A percentile compares a stretch with the other conserved stretches of the same genome.
These are phyloP conservation scores for Tephrocybe rancida DNA, from an alignment of 768 basidiomycete genomes.

Conservation along the genomic window DNA sequence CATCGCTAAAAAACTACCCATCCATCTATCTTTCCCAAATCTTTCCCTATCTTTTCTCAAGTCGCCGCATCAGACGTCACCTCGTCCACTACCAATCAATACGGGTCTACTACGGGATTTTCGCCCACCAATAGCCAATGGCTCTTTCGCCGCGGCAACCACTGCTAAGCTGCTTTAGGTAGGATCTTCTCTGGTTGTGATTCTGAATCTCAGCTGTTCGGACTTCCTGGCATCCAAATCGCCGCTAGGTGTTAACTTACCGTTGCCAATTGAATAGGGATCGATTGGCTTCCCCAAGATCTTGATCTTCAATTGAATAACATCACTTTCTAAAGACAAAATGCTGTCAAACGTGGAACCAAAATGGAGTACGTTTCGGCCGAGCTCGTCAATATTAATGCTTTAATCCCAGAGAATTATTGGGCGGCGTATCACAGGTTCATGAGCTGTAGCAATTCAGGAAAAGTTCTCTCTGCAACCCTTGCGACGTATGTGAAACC, in stretches of 20 bases:
- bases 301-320: background rate
- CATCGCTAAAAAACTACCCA: background rate
- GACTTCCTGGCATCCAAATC: too few species aligned
- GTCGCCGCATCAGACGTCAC: background rate
- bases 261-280: too few species aligned
- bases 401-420: background rate
- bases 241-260: too few species aligned
- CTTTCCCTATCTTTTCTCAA: too few species aligned
- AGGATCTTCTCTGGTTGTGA: background rate
- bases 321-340: background rate
- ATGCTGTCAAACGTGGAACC: background rate
- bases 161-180: background rate
- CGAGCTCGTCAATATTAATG: background rate
- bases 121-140: background rate
- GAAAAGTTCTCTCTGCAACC: too few species aligned
- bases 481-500: too few species aligned
- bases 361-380: constrained; percentile 2
- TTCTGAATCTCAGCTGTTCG: too few species aligned
- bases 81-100: background rate
- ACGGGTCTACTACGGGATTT: background rate
- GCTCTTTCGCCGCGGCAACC: background rate
- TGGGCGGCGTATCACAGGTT: too few species aligned
- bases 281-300: background rate
- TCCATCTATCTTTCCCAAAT: background rate
- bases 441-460: too few species aligned